These are phyloP conservation scores for Solanum habrochaites DNA, from an alignment of 257 asterid genomes.

Conservation along the genomic window DNA sequence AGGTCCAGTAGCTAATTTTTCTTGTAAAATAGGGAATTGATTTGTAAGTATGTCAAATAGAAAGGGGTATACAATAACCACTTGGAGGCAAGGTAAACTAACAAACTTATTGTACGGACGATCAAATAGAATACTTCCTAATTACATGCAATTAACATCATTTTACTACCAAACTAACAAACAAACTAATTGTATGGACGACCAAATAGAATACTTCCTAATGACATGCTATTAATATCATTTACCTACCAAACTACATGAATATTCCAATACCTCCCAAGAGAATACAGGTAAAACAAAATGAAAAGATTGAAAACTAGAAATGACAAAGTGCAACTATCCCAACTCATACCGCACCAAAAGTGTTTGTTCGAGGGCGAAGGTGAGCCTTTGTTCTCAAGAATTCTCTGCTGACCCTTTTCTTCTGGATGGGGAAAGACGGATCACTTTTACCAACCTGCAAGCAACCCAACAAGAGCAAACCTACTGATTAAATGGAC, in stretches of 20 bases:
- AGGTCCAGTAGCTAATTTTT: background rate
- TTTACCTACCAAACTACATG: background rate
- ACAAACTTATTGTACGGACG: background rate
- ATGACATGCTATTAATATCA: background rate
- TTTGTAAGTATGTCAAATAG: background rate
- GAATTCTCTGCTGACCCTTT: conserved; percentile 88
- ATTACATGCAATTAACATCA: background rate
- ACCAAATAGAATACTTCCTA: background rate
- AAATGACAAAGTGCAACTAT: background rate
- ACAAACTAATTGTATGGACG: background rate
- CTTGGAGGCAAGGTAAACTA: background rate
- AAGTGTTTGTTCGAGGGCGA: conserved; percentile 95
- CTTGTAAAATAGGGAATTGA: background rate
- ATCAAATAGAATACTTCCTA: background rate
- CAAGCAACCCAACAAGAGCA: background rate
- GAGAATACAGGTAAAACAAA: background rate
- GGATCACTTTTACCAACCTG: conserved; percentile 88
- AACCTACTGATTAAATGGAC: background rate
- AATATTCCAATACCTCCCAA: background rate
- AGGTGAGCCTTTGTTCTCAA: conserved; percentile 97
- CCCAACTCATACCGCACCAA: conserved; percentile 72
- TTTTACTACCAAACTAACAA: background rate
- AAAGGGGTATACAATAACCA: background rate
- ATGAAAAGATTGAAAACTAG: background rate
- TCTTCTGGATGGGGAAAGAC: conserved; percentile 93